Percentiles rank a stretch among this genome's conserved stretches.
phyloP scores from a whole-genome alignment of 202 grass and related monocot species.

The Dendrocalamus latiflorus region DNA sequence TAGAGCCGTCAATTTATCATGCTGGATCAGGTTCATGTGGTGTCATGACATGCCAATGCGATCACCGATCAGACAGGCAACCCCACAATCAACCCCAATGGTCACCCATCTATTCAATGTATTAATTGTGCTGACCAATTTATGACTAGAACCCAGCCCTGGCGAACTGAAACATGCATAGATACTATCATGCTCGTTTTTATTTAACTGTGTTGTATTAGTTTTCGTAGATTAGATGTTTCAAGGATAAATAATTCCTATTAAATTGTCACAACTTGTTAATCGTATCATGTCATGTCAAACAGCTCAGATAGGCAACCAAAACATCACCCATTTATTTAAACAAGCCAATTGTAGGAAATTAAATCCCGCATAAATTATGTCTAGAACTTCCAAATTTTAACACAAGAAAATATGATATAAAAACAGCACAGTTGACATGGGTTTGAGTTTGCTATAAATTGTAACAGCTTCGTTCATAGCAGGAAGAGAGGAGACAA shows the following conservation, averaged over 20 bases:
- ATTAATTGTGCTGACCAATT: not conserved
- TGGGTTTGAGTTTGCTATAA: not conserved
- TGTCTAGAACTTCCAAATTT: not conserved
- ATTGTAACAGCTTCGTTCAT: not conserved
- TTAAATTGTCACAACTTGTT: not conserved
- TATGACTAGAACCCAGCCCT: not conserved
- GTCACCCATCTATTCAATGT: not conserved
- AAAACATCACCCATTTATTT: not conserved
- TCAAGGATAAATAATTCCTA: not conserved
- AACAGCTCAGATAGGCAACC: not conserved
- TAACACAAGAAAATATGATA: not conserved
- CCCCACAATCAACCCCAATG: no score
- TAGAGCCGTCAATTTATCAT: no score
- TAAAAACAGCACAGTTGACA: not conserved
- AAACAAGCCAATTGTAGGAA: not conserved
- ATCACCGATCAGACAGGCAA: not conserved
- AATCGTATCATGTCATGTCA: not conserved
- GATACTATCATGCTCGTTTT: not conserved
- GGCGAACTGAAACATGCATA: not conserved
- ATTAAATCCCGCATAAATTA: not conserved
- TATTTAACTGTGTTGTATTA: not conserved
- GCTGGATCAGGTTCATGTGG: no score
- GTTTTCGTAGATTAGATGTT: not conserved
- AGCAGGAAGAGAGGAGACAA: not conserved
- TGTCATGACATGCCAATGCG: not conserved